phyloP scores from a whole-genome alignment of 208 protist species.

The Trypanosoma platydactyli region DNA sequence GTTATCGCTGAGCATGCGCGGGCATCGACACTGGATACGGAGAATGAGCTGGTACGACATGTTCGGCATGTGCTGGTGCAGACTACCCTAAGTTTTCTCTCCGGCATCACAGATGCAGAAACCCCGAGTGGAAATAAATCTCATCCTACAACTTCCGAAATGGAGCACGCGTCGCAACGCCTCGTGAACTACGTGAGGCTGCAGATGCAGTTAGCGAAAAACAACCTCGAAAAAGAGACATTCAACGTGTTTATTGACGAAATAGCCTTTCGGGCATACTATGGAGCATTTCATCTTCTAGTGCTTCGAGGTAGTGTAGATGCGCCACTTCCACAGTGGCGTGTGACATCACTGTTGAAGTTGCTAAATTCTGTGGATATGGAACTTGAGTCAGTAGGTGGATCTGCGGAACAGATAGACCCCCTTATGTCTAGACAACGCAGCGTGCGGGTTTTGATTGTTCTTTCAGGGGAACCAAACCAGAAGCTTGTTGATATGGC shows the following conservation, averaged over 20 bases:
- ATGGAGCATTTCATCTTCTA: slow-evolving; percentile 3
- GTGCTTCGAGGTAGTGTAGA: background rate
- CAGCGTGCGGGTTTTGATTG: slow-evolving; percentile 1
- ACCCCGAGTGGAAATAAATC: no score
- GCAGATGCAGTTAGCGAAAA: background rate
- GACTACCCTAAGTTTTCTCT: slow-evolving; percentile 13
- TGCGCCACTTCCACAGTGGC: background rate
- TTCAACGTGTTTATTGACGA: slow-evolving; percentile 14
- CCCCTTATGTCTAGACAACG: slow-evolving; percentile 6
- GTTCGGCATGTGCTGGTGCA: slow-evolving; percentile 1
- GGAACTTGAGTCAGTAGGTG: slow-evolving; percentile 7
- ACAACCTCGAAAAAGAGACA: slow-evolving; percentile 5
- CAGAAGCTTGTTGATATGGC: slow-evolving; percentile 6
- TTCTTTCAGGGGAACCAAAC: slow-evolving; percentile 11
- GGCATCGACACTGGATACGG: background rate
- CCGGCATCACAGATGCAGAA: background rate
- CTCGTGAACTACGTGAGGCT: background rate
- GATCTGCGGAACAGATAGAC: background rate
- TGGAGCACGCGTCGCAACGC: background rate
- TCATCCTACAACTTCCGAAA: background rate
- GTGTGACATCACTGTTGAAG: slow-evolving; percentile 8
- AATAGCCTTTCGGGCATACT: slow-evolving; percentile 8
- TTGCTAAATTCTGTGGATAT: slow-evolving; percentile 8
- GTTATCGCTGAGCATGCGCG: slow-evolving; percentile 17
- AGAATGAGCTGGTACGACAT: slow-evolving; percentile 8